A percentile compares a stretch with the other conserved stretches of the same genome.
Evolutionary conservation across 164 flowering plant species (phyloP).

Genomic region (Houttuynia cordata): DNA sequence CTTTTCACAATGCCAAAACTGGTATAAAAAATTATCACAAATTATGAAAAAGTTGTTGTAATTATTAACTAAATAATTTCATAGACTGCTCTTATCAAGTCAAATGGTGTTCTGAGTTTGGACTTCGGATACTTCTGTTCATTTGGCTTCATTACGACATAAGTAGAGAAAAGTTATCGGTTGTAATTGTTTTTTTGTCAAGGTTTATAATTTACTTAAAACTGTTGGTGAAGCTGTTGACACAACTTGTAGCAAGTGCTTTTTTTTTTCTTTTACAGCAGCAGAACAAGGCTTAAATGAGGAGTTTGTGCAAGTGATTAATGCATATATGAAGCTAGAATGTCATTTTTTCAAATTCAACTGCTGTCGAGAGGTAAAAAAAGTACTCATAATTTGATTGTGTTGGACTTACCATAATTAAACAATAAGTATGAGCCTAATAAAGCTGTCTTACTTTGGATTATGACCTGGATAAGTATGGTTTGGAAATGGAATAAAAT

Average conservation of each 20-base stretch:
- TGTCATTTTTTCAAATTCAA: slow-evolving; percentile 80
- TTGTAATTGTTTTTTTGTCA: too few relatives aligned
- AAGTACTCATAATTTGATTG: not conserved
- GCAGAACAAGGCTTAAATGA: slow-evolving; percentile 11
- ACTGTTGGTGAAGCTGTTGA: not conserved
- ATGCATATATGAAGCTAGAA: slow-evolving; percentile 79
- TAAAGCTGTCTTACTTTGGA: too few relatives aligned
- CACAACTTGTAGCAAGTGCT: not conserved
- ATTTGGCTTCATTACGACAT: too few relatives aligned
- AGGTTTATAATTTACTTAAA: not conserved
- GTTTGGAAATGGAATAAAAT: too few relatives aligned
- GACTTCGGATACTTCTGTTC: too few relatives aligned
- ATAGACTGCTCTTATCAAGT: too few relatives aligned
- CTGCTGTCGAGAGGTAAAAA: slow-evolving; percentile 54
- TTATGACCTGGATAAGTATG: too few relatives aligned
- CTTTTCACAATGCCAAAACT: too few relatives aligned
- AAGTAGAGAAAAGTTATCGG: not conserved
- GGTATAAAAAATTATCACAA: too few relatives aligned
- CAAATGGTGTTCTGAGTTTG: too few relatives aligned
- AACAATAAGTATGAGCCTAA: not conserved
- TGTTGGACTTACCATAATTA: not conserved
- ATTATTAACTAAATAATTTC: too few relatives aligned
- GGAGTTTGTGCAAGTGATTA: slow-evolving; percentile 38
- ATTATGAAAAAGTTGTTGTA: too few relatives aligned
- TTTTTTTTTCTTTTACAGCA: slow-evolving; percentile 18